Percentiles rank a stretch among this genome's conserved stretches.
phyloP scores from a whole-genome alignment of 164 flowering plant genomes.

The Amborella trichopoda region DNA sequence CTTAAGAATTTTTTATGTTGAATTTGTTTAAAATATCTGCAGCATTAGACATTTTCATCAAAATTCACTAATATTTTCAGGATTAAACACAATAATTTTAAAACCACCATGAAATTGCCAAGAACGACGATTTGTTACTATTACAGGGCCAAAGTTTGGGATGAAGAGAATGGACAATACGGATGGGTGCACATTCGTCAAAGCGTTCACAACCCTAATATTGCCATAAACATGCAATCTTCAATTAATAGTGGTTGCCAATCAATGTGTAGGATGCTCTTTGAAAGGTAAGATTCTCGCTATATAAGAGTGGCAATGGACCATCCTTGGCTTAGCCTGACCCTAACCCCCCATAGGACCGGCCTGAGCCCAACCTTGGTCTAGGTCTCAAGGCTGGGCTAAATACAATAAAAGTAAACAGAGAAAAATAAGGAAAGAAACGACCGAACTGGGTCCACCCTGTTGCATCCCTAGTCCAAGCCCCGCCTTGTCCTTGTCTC shows the following conservation, averaged over 20 bases:
- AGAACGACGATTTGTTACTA: too few relatives aligned
- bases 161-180: constrained; percentile 40
- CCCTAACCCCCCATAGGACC: neutral
- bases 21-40: too few relatives aligned
- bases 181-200: constrained; percentile 89
- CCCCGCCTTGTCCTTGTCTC: too few relatives aligned
- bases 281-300: constrained; percentile 36
- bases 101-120: too few relatives aligned
- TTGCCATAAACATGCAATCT: constrained; percentile 83
- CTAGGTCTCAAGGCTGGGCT: neutral
- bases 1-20: too few relatives aligned
- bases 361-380: neutral
- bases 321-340: neutral
- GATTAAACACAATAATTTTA: too few relatives aligned
- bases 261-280: constrained; percentile 35
- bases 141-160: constrained; percentile 60
- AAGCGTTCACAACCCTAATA: constrained; percentile 89
- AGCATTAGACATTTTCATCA: too few relatives aligned
- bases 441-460: neutral
- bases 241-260: constrained; percentile 57
- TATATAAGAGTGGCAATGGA: neutral
- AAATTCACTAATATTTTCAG: too few relatives aligned
- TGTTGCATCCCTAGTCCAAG: too few relatives aligned
- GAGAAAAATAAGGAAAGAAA: neutral
- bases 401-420: neutral